phyloP scores from a whole-genome alignment of 78 protist genomes.

The Dictyostelium brefeldianum region DNA sequence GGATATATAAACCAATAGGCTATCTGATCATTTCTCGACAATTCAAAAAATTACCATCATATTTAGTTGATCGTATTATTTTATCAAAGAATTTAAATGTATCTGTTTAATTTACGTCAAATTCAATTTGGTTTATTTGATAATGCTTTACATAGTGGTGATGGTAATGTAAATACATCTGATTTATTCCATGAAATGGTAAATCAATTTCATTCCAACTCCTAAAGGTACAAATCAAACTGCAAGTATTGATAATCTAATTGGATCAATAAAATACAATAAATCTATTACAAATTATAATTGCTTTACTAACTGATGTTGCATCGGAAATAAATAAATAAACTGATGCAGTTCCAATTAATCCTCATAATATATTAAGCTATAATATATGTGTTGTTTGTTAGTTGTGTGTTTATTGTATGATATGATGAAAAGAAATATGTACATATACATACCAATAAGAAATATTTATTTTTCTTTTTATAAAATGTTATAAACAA shows the following conservation, averaged over 20 bases:
- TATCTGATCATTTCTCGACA: conserved; percentile 75
- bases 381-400: too few relatives aligned
- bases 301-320: too few relatives aligned
- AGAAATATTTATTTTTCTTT: too few relatives aligned
- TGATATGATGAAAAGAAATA: too few relatives aligned
- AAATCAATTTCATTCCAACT: neutral
- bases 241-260: conserved; percentile 75
- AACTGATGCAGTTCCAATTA: too few relatives aligned
- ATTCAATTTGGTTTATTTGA: conserved; percentile 37
- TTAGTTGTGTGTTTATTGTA: too few relatives aligned
- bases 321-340: too few relatives aligned
- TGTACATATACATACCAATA: too few relatives aligned
- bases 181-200: neutral
- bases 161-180: neutral
- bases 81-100: conserved; percentile 31
- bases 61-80: neutral
- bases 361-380: too few relatives aligned
- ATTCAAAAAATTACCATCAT: conserved; percentile 20
- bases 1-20: conserved; percentile 69
- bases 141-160: conserved; percentile 11
- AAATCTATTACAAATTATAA: too few relatives aligned
- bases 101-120: conserved; percentile 42
- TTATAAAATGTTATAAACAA: too few relatives aligned
- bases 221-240: conserved; percentile 78
- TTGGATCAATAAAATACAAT: neutral